A percentile compares a stretch with the other conserved stretches of the same genome.
Evolutionary conservation across 208 protist species (phyloP).

Genomic region (Leishmania aethiopica): DNA sequence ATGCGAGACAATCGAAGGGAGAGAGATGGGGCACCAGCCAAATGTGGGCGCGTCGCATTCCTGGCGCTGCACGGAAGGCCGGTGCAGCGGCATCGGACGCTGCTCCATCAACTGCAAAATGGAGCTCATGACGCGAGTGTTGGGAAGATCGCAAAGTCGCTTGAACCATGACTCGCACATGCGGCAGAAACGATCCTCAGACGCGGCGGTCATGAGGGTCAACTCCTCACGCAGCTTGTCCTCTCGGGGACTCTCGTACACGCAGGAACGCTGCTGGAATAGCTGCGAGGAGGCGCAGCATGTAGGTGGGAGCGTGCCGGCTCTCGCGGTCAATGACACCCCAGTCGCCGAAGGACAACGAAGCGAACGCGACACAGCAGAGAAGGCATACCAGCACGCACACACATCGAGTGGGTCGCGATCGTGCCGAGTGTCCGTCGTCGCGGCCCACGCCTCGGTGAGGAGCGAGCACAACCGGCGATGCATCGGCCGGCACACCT

Average conservation of each 20-base stretch:
- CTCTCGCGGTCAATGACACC: background rate
- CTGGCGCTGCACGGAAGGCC: background rate
- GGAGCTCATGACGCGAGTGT: background rate
- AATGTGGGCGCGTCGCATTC: background rate
- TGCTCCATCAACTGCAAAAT: background rate
- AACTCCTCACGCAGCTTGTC: background rate
- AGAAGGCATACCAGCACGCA: slow-evolving; percentile 24
- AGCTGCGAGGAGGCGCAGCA: background rate
- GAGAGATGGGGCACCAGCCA: background rate
- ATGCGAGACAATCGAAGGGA: slow-evolving; percentile 13
- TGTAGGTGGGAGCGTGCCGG: background rate
- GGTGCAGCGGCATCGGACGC: background rate
- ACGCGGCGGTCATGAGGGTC: background rate
- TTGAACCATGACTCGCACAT: slow-evolving; percentile 16
- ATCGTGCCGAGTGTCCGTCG: slow-evolving; percentile 4
- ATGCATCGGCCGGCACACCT: background rate
- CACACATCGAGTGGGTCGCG: slow-evolving; percentile 17
- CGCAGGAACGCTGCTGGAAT: background rate
- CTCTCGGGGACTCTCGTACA: background rate
- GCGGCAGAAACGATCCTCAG: background rate
- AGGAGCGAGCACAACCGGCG: slow-evolving; percentile 11
- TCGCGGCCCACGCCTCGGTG: slow-evolving; percentile 18
- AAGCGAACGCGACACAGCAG: background rate
- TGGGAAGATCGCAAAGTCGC: slow-evolving; percentile 2
- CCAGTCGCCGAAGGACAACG: background rate